phyloP scores from a whole-genome alignment of 2,329 filamentous ascomycete genomes.

The Bipolaris victoriae region DNA sequence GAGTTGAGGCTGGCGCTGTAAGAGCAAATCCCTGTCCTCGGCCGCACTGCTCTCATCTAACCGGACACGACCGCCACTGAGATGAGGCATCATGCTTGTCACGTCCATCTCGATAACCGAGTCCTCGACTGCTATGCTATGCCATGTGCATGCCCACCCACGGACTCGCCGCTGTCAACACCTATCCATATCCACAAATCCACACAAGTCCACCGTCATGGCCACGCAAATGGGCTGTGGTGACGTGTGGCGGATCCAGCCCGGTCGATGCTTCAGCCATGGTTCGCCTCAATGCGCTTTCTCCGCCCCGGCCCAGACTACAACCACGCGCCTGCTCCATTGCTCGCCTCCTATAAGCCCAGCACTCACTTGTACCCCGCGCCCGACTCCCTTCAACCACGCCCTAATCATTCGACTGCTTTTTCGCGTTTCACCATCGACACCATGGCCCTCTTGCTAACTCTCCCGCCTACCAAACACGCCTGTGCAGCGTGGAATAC shows the following conservation, averaged over 20 bases:
- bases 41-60: slow-evolving; percentile 8
- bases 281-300: neutral
- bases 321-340: neutral
- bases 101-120: neutral
- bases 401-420: neutral
- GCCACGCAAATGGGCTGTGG: neutral
- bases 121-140: neutral
- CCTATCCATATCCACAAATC: neutral
- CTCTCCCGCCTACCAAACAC: too few relatives aligned
- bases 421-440: neutral
- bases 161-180: neutral
- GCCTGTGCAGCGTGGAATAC: too few relatives aligned
- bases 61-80: slow-evolving; percentile 1
- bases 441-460: neutral
- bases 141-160: neutral
- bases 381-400: too few relatives aligned
- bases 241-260: neutral
- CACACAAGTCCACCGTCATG: neutral
- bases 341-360: neutral
- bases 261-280: neutral
- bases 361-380: too few relatives aligned
- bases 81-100: neutral
- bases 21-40: slow-evolving; percentile 7
- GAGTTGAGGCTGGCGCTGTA: neutral
- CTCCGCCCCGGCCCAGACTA: neutral